These are phyloP conservation scores for Irpex sp. DNA, from an alignment of 1,284 basidiomycete species.

Conservation along the genomic window DNA sequence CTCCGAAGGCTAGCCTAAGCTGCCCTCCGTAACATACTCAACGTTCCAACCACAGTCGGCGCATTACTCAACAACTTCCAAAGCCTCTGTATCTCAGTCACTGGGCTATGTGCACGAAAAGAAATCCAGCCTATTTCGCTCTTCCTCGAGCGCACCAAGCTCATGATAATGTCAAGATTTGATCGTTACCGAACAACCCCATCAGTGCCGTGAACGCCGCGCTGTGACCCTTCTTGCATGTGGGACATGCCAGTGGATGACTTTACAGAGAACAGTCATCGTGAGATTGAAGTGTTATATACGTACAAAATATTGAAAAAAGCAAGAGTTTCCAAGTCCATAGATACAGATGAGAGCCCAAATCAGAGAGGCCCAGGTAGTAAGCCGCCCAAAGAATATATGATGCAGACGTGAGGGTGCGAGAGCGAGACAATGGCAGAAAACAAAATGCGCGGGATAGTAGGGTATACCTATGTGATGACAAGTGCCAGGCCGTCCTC, in stretches of 20 bases:
- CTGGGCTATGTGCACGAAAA: background rate
- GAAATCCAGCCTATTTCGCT: background rate
- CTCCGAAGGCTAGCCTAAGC: background rate
- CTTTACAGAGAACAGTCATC: background rate
- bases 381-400: constrained; percentile 2
- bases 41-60: background rate
- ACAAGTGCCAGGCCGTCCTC: constrained; percentile 52
- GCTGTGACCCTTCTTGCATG: background rate
- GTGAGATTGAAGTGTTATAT: background rate
- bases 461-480: constrained; percentile 38
- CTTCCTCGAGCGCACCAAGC: background rate
- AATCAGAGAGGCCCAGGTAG: background rate
- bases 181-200: background rate
- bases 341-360: background rate
- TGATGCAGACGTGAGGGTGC: constrained; percentile 2
- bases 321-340: background rate
- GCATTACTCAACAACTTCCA: too few species aligned
- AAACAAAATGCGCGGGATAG: constrained; percentile 6
- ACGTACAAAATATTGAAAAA: background rate
- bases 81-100: too few species aligned
- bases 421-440: background rate
- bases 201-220: background rate
- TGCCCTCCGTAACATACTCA: background rate
- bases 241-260: background rate
- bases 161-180: background rate